phyloP scores from a whole-genome alignment of 805 yeast species.

The Ogataea naganishii region DNA sequence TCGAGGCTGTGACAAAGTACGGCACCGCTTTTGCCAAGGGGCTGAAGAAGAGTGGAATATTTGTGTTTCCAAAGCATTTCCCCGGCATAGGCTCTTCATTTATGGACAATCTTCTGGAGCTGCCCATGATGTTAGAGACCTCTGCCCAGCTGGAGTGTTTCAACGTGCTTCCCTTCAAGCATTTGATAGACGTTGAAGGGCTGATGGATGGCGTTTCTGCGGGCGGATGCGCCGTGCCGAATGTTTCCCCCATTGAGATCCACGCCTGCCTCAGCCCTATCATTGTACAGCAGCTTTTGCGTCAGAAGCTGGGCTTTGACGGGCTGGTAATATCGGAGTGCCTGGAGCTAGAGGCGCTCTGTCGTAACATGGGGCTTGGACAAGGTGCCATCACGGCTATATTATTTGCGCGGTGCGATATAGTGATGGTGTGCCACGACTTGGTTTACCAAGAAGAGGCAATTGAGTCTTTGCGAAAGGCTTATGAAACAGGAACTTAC shows the following conservation, averaged over 20 bases:
- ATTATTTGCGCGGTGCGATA: conserved; percentile 52
- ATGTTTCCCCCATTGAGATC: conserved; percentile 48
- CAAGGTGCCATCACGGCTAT: conserved; percentile 56
- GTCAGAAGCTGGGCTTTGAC: conserved; percentile 42
- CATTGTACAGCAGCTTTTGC: conserved; percentile 38
- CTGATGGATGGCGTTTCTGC: conserved; percentile 47
- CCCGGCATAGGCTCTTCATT: conserved; percentile 60
- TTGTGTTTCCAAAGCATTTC: conserved; percentile 54
- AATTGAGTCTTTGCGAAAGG: conserved; percentile 28
- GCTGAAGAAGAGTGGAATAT: conserved; percentile 41
- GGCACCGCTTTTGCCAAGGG: conserved; percentile 48
- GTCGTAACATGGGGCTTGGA: conserved; percentile 56
- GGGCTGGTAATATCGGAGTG: conserved; percentile 56
- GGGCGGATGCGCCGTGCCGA: conserved; percentile 60
- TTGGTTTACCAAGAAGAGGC: conserved; percentile 47
- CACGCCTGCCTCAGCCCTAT: conserved; percentile 55
- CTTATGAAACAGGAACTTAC: conserved; percentile 26
- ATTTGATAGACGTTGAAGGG: conserved; percentile 31
- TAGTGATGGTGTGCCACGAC: conserved; percentile 55
- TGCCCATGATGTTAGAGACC: conserved; percentile 52
- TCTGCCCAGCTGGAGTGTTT: conserved; percentile 41
- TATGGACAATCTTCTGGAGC: conserved; percentile 46
- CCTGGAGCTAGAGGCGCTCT: conserved; percentile 53
- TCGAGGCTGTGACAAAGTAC: conserved; percentile 47
- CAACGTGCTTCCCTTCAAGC: conserved; percentile 42